Evolutionary conservation across 371 early-diverging fungal genomes (phyloP).

Genomic region (Rhizoclosmatium hyalinum): DNA sequence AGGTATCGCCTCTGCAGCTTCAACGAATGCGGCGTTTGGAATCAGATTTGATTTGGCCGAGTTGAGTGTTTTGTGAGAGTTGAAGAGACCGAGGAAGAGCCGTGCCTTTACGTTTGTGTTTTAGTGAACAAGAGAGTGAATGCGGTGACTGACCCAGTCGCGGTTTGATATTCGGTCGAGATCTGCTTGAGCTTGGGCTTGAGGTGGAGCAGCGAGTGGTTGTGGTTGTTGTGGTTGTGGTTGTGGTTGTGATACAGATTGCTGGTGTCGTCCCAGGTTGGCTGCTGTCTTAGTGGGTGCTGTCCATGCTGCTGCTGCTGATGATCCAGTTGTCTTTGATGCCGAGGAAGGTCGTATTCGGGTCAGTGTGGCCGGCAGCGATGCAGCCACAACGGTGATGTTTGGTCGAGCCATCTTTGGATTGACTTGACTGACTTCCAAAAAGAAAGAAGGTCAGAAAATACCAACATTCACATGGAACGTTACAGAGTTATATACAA

Average conservation of each 20-base stretch:
- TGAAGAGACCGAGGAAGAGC: conserved; percentile 1
- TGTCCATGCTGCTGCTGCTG: no score
- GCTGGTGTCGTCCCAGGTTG: no score
- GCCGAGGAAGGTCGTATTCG: no score
- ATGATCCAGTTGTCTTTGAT: no score
- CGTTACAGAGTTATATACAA: conserved; percentile 25
- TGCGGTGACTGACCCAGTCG: not conserved
- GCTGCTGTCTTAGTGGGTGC: no score
- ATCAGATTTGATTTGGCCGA: not conserved
- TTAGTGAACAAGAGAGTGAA: not conserved
- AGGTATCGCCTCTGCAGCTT: not conserved
- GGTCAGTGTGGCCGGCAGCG: not conserved
- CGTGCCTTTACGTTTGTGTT: not conserved
- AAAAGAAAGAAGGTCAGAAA: not conserved
- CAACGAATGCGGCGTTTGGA: not conserved
- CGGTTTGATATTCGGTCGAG: no score
- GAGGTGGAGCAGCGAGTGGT: no score
- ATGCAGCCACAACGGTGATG: not conserved
- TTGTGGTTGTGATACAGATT: no score
- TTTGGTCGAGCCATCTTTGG: not conserved
- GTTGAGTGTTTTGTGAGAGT: not conserved
- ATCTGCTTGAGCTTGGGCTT: no score
- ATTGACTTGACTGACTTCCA: not conserved
- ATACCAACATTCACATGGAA: conserved; percentile 17
- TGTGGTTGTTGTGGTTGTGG: no score